Conservation (phyloP, 208 protist genomes). For the Wallacemonas sp. region DNA sequence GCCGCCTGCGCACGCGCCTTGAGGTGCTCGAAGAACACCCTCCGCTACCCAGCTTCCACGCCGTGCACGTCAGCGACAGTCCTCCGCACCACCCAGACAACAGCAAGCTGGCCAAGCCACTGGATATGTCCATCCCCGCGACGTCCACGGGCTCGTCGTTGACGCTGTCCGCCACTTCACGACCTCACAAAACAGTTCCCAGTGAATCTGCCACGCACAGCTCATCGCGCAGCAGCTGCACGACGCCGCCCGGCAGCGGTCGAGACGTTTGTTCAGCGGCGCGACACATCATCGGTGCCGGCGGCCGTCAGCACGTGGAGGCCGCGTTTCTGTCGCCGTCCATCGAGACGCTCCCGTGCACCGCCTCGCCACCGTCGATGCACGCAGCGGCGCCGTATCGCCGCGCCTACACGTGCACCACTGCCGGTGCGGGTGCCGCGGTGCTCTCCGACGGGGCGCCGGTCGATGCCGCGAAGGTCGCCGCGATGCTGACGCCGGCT, state of each 20-base stretch:
- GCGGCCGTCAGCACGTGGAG: too few relatives aligned
- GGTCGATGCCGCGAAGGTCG: neutral
- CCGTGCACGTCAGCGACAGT: too few relatives aligned
- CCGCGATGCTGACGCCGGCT: neutral
- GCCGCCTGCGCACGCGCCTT: neutral
- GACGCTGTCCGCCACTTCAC: neutral
- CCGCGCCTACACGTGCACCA: too few relatives aligned
- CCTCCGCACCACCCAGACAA: too few relatives aligned
- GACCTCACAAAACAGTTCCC: neutral
- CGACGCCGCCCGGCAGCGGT: neutral
- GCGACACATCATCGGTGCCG: too few relatives aligned
- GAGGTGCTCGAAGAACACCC: neutral
- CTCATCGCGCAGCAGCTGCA: too few relatives aligned
- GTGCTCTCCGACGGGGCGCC: neutral
- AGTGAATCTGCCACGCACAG: too few relatives aligned
- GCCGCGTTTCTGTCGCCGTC: neutral
- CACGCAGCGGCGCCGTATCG: too few relatives aligned
- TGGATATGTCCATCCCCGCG: neutral
- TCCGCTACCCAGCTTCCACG: neutral
- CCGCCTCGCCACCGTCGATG: neutral
- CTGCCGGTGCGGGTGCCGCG: neutral
- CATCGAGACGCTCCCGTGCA: neutral
- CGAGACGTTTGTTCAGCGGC: too few relatives aligned
- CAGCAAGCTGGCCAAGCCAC: neutral
- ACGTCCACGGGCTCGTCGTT: neutral